phyloP scores from a whole-genome alignment of 768 basidiomycete genomes.

The Mrakia blollopis region DNA sequence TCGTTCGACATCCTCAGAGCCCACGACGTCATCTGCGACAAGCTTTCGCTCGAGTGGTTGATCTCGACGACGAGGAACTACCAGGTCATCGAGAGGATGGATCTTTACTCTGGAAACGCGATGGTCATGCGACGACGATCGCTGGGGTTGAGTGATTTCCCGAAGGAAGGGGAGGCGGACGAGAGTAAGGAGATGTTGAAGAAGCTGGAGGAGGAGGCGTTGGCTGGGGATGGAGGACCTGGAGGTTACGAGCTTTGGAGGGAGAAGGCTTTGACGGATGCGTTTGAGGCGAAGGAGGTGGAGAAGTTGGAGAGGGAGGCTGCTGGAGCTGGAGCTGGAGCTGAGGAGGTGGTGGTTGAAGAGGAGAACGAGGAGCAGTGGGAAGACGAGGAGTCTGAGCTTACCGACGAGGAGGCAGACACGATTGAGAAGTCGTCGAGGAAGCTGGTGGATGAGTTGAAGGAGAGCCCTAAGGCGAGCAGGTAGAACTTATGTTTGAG shows the following conservation, averaged over 20 bases:
- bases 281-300: neutral
- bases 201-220: constrained; percentile 12
- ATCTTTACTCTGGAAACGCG: constrained; percentile 25
- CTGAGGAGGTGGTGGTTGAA: no score
- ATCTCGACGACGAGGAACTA: constrained; percentile 16
- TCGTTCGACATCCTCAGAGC: constrained; percentile 22
- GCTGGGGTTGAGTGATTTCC: constrained; percentile 31
- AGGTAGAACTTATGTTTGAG: no score
- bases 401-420: neutral
- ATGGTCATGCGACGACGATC: constrained; percentile 31
- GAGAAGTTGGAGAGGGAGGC: no score
- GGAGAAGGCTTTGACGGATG: constrained; percentile 1
- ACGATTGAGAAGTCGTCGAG: neutral
- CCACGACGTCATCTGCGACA: constrained; percentile 28
- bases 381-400: neutral
- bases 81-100: constrained; percentile 7
- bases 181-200: constrained; percentile 27
- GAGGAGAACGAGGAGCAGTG: neutral
- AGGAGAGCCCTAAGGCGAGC: neutral
- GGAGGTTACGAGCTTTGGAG: neutral
- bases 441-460: neutral
- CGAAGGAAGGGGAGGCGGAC: constrained; percentile 25
- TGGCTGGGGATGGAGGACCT: neutral
- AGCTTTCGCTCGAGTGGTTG: constrained; percentile 27
- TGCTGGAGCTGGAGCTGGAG: no score